Evolutionary conservation across 768 basidiomycete species (phyloP).

Genomic region (Mycena indigotica): DNA sequence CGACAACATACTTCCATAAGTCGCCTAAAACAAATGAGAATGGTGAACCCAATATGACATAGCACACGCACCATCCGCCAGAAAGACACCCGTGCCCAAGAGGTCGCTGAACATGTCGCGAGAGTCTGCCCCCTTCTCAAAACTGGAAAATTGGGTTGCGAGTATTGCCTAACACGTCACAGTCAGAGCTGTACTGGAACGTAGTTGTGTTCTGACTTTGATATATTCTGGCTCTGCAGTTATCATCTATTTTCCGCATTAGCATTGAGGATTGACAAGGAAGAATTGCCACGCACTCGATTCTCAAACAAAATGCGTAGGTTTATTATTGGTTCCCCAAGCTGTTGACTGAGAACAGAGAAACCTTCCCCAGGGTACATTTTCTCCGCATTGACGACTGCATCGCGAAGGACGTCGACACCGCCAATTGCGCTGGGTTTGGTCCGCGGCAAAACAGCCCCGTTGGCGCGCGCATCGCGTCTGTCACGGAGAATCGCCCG

Average conservation of each 20-base stretch:
- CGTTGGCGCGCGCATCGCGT: conserved; percentile 1
- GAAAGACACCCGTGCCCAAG: neutral
- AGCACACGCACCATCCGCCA: neutral
- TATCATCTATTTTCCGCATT: conserved; percentile 34
- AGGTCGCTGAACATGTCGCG: conserved; percentile 21
- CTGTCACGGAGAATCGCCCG: neutral
- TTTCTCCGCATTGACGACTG: neutral
- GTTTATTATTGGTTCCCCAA: conserved; percentile 1
- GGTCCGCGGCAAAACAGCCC: conserved; percentile 11
- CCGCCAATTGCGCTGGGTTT: conserved; percentile 10
- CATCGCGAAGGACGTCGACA: conserved; percentile 1
- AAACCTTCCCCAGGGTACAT: conserved; percentile 5
- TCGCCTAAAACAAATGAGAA: conserved; percentile 48
- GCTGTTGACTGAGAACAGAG: neutral
- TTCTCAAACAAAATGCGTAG: conserved; percentile 13
- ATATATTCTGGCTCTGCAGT: conserved; percentile 50
- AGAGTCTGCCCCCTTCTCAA: conserved; percentile 42
- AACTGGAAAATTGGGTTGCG: conserved; percentile 49
- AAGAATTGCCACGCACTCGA: neutral
- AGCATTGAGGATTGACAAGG: neutral
- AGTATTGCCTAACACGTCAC: conserved; percentile 33
- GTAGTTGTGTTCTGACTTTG: conserved; percentile 27
- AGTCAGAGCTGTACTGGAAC: neutral
- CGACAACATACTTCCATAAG: conserved; percentile 61
- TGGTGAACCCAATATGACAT: neutral